Evolutionary conservation across 2,329 filamentous ascomycete genomes (phyloP).

Genomic region (Neopestalotiopsis clavispora): DNA sequence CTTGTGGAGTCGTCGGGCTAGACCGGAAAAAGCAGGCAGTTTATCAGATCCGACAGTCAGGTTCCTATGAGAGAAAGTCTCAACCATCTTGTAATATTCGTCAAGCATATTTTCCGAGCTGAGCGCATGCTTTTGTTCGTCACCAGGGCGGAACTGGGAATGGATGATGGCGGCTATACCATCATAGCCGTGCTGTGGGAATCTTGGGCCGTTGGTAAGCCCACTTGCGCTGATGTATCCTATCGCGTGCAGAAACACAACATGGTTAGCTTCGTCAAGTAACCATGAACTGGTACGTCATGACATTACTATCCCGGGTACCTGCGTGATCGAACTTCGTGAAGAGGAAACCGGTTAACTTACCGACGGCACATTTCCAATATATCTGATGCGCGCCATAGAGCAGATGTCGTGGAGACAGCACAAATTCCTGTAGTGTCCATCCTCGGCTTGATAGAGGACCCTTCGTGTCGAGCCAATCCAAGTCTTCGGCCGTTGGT

Average conservation of each 20-base stretch:
- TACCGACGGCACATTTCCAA: background rate
- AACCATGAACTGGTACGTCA: too few relatives aligned
- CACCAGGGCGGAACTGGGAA: background rate
- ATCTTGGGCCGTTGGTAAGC: background rate
- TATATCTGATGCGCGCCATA: slow-evolving; percentile 1
- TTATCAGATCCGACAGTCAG: background rate
- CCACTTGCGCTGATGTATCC: background rate
- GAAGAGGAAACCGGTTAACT: background rate
- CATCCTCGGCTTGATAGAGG: background rate
- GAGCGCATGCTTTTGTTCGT: background rate
- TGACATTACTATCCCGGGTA: too few relatives aligned
- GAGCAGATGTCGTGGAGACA: background rate
- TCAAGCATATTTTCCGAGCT: background rate
- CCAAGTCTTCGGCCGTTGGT: background rate
- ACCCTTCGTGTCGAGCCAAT: background rate
- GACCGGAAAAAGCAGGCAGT: background rate
- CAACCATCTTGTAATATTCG: background rate
- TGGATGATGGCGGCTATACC: background rate
- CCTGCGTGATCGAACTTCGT: too few relatives aligned
- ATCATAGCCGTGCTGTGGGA: background rate
- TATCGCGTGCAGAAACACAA: background rate
- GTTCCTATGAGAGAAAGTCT: background rate
- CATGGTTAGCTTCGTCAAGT: background rate
- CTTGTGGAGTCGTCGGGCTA: background rate
- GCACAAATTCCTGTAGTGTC: background rate